Evolutionary conservation across 2,329 filamentous ascomycete genomes (phyloP).

Genomic region (Aciculosporium take): DNA sequence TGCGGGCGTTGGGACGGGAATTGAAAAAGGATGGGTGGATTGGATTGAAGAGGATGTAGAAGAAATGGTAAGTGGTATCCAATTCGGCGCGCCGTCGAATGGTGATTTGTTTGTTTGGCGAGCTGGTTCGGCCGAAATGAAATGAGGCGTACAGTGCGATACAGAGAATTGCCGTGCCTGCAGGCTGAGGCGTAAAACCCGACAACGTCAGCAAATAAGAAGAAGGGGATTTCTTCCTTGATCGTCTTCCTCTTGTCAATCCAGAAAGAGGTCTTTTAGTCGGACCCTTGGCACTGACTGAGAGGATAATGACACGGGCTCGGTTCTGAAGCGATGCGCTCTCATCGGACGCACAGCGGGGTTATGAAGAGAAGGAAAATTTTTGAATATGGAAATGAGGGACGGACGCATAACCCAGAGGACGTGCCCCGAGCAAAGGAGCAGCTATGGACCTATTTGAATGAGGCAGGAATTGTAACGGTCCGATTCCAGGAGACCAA

Average conservation of each 20-base stretch:
- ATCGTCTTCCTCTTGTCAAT: background rate
- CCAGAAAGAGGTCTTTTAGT: background rate
- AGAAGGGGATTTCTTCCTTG: background rate
- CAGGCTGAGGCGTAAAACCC: background rate
- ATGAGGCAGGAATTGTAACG: constrained; percentile 6
- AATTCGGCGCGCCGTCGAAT: background rate
- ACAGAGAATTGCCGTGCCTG: background rate
- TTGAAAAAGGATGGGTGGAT: background rate
- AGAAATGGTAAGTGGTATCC: background rate
- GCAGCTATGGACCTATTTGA: constrained; percentile 7
- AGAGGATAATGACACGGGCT: background rate
- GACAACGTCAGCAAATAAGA: background rate
- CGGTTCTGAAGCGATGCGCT: background rate
- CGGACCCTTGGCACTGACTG: background rate
- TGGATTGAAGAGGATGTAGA: background rate
- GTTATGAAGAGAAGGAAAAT: background rate
- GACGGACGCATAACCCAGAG: background rate
- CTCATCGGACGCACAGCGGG: background rate
- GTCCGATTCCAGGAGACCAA: constrained; percentile 21
- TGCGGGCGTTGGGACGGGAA: background rate
- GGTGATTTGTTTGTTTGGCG: background rate
- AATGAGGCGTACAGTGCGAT: background rate
- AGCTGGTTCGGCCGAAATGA: constrained; percentile 4
- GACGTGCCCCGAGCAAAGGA: constrained; percentile 1
- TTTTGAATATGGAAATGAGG: background rate